Evolutionary conservation across 495 filamentous ascomycete genomes (phyloP), one percentile per base, ranked within the genome.

Genomic region (Annulohypoxylon nitens): DNA sequence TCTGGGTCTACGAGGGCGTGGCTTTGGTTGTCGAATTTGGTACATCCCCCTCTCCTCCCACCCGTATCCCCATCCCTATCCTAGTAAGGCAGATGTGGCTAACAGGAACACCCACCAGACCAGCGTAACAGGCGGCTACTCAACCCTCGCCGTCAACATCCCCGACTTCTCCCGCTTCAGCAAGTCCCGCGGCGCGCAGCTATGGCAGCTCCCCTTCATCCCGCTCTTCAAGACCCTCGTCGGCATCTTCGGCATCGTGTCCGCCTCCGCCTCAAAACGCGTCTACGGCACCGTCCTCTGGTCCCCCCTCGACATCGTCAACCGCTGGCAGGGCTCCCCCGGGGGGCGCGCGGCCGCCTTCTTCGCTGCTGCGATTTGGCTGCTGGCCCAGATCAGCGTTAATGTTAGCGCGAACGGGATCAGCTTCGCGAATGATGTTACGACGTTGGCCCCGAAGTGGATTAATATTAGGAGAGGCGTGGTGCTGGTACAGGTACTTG

Each of bases 391-490:
- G 50, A 83, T 90, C 45, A 86, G 86, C 60, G 87, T 86, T 26
- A 91, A 92, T 73, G 87, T 92, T 71, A 89, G 87, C 1, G 89
- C 89, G n/a, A 92, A 92, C 61, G 67, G 47, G 16, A 84, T 91
- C 61, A 89, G 86, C 10, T 88, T 86, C 12, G 87, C 90, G 12
- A 91, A 92, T 74, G 90, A 92, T 73, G 80, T 89, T 47, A 86
- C 86, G 11, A 83, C 86, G 8, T 81, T 92, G 0, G 83, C 84
- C 57, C 90, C 90, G 0, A 67, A 76, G 33, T 88, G 82, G 64
- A 76, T 90, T 72, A 88, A 90, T 63, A 90, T 91, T 73, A 84
- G 85, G 0, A 85, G 90, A 0, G 89, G 89, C 23, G 86, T 87
- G 61, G 80, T 92, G 33, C 78, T 90, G 50, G 88, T 85, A 26